Conservation (phyloP, 495 filamentous ascomycete species). For the Echria macrotheca region DNA sequence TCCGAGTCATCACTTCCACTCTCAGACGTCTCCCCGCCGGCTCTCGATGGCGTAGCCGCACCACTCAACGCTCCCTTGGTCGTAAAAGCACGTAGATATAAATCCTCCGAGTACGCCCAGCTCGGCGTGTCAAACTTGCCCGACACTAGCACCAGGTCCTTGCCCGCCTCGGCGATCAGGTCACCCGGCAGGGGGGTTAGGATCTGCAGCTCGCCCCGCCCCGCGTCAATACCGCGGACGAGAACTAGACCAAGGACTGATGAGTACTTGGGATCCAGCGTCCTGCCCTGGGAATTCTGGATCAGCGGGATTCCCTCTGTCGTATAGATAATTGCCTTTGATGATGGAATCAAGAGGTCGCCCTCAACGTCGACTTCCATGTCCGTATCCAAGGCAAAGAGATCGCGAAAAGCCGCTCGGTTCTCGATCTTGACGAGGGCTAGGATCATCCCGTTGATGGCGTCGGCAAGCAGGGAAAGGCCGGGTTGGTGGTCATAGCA, state of each 20-base stretch:
- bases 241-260: conserved; percentile 47
- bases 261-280: conserved; percentile 42
- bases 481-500: conserved; percentile 44
- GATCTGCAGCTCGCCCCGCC: conserved; percentile 42
- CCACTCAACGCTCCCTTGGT: neutral
- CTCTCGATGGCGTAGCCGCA: neutral
- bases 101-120: conserved; percentile 54
- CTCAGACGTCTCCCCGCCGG: neutral
- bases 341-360: neutral
- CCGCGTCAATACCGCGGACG: conserved; percentile 49
- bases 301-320: conserved; percentile 37
- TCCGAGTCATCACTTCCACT: conserved; percentile 18
- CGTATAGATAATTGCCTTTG: neutral
- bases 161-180: conserved; percentile 28
- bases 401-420: conserved; percentile 27
- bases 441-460: conserved; percentile 42
- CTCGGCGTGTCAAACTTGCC: conserved; percentile 53
- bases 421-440: conserved; percentile 35
- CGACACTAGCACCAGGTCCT: conserved; percentile 48
- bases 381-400: conserved; percentile 9
- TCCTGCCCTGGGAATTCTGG: conserved; percentile 31
- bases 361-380: conserved; percentile 14
- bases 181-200: conserved; percentile 42
- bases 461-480: conserved; percentile 31
- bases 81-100: conserved; percentile 23